Evolutionary conservation across 495 filamentous ascomycete genomes (phyloP).

Genomic region (Melanomma pulvis-pyrius): DNA sequence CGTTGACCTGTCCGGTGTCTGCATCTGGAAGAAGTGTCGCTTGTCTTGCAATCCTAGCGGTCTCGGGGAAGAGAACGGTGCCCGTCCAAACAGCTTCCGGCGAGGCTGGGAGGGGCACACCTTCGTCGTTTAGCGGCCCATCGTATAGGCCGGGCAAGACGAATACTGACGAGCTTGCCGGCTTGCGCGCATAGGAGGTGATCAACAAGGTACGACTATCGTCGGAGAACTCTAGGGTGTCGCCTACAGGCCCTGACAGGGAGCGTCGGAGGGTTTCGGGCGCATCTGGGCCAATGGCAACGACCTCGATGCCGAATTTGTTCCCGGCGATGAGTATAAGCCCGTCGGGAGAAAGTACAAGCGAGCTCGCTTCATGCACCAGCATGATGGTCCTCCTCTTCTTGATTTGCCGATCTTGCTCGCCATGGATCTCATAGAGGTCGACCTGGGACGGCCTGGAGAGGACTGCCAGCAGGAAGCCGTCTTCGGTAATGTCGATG

Average conservation of each 20-base stretch:
- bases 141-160: conserved; percentile 32
- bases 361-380: conserved; percentile 53
- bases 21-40: conserved; percentile 36
- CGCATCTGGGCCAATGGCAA: conserved; percentile 67
- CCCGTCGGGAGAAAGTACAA: conserved; percentile 79
- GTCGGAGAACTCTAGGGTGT: conserved; percentile 77
- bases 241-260: conserved; percentile 79
- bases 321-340: conserved; percentile 84
- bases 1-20: conserved; percentile 32
- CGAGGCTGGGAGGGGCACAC: conserved; percentile 28
- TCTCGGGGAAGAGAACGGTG: conserved; percentile 36
- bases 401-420: conserved; percentile 40
- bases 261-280: conserved; percentile 70
- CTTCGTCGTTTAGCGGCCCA: conserved; percentile 38
- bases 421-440: conserved; percentile 68
- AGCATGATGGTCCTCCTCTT: conserved; percentile 73
- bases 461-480: conserved; percentile 73
- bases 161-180: conserved; percentile 27
- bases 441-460: conserved; percentile 81
- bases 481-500: conserved; percentile 79
- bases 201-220: conserved; percentile 86
- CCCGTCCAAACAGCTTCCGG: conserved; percentile 35
- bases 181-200: conserved; percentile 61
- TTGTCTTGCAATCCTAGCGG: conserved; percentile 27
- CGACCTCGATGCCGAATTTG: conserved; percentile 82